A percentile compares a stretch with the other conserved stretches of the same genome.
Conservation (phyloP, 805 yeast genomes). For the Saccharomycopsis sp. region DNA sequence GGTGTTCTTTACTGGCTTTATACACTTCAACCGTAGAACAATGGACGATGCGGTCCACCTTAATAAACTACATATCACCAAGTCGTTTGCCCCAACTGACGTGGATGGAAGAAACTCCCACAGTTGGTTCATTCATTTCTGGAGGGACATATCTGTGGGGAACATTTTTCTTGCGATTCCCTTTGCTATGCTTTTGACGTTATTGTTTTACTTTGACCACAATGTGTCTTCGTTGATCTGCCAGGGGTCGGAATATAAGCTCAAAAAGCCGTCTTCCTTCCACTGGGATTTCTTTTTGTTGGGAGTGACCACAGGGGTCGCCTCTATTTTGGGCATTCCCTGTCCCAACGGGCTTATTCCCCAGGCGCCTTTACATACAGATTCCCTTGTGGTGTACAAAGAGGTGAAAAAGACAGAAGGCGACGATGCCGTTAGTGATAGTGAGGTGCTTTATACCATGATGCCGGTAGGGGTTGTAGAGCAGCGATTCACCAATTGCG, state of each 20-base stretch:
- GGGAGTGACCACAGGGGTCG: constrained; percentile 79
- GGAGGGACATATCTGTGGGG: constrained; percentile 59
- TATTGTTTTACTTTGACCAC: constrained; percentile 89
- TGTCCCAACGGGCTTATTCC: constrained; percentile 97
- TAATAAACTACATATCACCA: constrained; percentile 59
- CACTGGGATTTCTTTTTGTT: constrained; percentile 87
- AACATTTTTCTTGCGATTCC: constrained; percentile 88
- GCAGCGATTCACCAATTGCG: constrained; percentile 77
- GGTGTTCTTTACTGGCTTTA: constrained; percentile 85
- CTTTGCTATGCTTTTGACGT: constrained; percentile 79
- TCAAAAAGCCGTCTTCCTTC: constrained; percentile 81
- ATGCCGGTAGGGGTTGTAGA: constrained; percentile 63
- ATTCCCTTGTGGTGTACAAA: constrained; percentile 37
- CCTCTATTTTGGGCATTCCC: constrained; percentile 87
- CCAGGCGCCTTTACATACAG: constrained; percentile 92
- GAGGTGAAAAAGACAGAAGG: constrained; percentile 23
- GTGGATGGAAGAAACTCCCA: constrained; percentile 29
- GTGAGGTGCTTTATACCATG: constrained; percentile 11
- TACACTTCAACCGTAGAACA: constrained; percentile 54
- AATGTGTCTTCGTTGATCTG: constrained; percentile 92
- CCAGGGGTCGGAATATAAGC: constrained; percentile 73
- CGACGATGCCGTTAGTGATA: constrained; percentile 23
- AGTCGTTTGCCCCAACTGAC: constrained; percentile 70
- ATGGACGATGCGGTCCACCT: constrained; percentile 37
- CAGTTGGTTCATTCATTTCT: constrained; percentile 69